Conservation (phyloP, 1,284 basidiomycete species). For the Sparassis latifolia region DNA sequence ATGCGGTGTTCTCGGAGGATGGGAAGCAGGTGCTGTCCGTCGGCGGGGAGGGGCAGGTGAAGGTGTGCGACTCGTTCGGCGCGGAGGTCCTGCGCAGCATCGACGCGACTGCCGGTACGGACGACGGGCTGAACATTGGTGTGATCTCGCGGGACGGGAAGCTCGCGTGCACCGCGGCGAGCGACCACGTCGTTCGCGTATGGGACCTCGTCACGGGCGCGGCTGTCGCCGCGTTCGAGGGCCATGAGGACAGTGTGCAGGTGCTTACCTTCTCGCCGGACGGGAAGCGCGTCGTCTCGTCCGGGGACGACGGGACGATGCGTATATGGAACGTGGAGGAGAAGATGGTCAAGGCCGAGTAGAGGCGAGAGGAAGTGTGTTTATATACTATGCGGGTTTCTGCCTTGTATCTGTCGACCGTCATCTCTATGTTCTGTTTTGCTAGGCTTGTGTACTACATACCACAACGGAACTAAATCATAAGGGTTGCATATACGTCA, state of each 20-base stretch:
- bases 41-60: conserved; percentile 14
- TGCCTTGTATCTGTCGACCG: too few relatives aligned
- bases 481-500: too few relatives aligned
- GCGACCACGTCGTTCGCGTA: conserved; percentile 28
- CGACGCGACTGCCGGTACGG: neutral
- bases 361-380: too few relatives aligned
- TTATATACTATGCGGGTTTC: too few relatives aligned
- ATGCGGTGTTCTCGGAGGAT: conserved; percentile 30
- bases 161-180: conserved; percentile 22
- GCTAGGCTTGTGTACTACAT: too few relatives aligned
- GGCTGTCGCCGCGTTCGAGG: neutral
- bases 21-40: conserved; percentile 18
- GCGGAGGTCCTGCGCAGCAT: conserved; percentile 4
- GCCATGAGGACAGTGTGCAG: conserved; percentile 14
- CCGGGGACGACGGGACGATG: conserved; percentile 12
- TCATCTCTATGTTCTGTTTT: too few relatives aligned
- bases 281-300: conserved; percentile 8
- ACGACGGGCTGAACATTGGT: conserved; percentile 5
- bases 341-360: too few relatives aligned
- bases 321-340: conserved; percentile 11
- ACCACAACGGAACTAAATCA: too few relatives aligned
- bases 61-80: conserved; percentile 9
- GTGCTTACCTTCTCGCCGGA: conserved; percentile 16
- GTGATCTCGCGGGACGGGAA: conserved; percentile 21
- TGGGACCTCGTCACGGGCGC: conserved; percentile 17